Evolutionary conservation across 192 early-diverging fungal genomes (phyloP), one percentile per base, ranked within the genome.

Genomic region (Rhizophagus prolifer): DNA sequence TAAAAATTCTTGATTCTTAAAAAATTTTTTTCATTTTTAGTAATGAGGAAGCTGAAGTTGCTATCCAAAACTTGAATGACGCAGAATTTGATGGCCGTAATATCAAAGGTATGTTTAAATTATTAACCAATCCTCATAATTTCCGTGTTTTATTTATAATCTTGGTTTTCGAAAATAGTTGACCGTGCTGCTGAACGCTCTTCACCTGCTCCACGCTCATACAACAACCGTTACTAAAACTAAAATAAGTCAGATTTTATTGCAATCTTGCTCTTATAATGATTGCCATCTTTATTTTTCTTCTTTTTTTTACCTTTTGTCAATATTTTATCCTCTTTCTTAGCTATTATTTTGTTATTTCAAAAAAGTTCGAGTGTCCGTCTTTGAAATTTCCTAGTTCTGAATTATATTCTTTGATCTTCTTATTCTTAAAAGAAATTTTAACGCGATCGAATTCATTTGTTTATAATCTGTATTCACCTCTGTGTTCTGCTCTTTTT

Each of bases 71-170:
- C 47, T 81, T 91, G 81, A 85, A 94, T 85, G 86, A 88, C 36
- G 79, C 79, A 76, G 88, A 90, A n/a, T 85, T 96, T 69, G 90
- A 94, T 60, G 93, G 91, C 41, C 92, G 95, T 67, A 76, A 78
- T 25, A 88, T 96, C 83, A 89, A 89, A 70, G 92, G 79, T 72
- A 41, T 54, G 9, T 50, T 31, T 50, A n/a, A 47, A 25, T 46
- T 31, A n/a, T 38, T 34, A 38, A 8, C 0, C 36, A 38, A 38
- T 36, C 34, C 36, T 4, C 36, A 36, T 7, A 38, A 9, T 38
- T 5, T 38, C 5, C 36, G 7, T 54, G 1, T 41, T 10, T 70
- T 25, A 12, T 26, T 25, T 13, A 9, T 44, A 9, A 38, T 44
- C 5, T 71, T 34, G 13, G 13, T 13, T 62, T 13, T 47, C 6